Percentiles rank a stretch among this genome's conserved stretches.
Conservation (phyloP, 2,329 filamentous ascomycete species). For the Fusarium neocosmosporiellum region DNA sequence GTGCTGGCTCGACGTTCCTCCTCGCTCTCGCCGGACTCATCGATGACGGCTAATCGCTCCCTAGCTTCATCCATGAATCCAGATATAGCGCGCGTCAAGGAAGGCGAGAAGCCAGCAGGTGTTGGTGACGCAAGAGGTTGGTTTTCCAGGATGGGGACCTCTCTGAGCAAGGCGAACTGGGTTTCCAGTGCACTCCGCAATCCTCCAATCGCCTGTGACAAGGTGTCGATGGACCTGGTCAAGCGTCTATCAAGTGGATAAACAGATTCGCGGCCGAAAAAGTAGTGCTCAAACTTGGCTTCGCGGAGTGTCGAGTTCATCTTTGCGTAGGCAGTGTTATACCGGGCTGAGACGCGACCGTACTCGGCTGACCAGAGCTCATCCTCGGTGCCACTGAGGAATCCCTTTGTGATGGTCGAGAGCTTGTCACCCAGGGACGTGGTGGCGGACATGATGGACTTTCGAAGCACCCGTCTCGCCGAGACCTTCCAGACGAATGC, state of each 20-base stretch:
- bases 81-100: constrained; percentile 43
- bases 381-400: constrained; percentile 83
- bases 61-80: constrained; percentile 53
- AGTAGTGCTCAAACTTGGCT: constrained; percentile 89
- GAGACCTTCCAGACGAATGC: constrained; percentile 82
- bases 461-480: constrained; percentile 77
- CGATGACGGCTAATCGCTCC: constrained; percentile 69
- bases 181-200: constrained; percentile 89
- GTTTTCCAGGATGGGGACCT: constrained; percentile 54
- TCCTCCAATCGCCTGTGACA: constrained; percentile 91
- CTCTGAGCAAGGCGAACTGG: constrained; percentile 85
- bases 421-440: constrained; percentile 84
- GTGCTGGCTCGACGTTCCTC: constrained; percentile 52
- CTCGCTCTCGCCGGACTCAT: constrained; percentile 71
- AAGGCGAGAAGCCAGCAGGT: constrained; percentile 38
- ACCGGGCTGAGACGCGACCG: constrained; percentile 68
- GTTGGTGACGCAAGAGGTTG: constrained; percentile 28
- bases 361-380: constrained; percentile 78
- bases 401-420: constrained; percentile 82
- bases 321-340: constrained; percentile 73
- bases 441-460: constrained; percentile 78
- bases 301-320: constrained; percentile 85
- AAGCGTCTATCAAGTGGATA: constrained; percentile 83
- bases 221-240: constrained; percentile 83
- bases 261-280: constrained; percentile 81